These are phyloP conservation scores for Colletotrichum sansevieriae DNA, from an alignment of 2,329 filamentous ascomycete species.

Conservation along the genomic window DNA sequence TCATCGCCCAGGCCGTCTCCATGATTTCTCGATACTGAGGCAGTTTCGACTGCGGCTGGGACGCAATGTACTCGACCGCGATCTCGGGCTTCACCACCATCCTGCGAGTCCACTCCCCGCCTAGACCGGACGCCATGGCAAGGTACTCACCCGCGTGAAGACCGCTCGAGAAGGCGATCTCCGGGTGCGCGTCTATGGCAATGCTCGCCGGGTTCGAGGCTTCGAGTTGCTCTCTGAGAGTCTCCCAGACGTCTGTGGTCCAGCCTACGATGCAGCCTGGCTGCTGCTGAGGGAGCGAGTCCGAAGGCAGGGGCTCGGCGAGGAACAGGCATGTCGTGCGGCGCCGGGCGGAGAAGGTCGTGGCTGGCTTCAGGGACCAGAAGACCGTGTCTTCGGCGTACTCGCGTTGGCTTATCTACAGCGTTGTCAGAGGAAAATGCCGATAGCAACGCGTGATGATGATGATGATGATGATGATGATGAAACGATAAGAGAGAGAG, in stretches of 20 bases:
- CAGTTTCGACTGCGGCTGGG: conserved; percentile 56
- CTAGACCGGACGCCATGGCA: conserved; percentile 52
- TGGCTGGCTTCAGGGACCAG: conserved; percentile 62
- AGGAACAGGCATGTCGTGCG: conserved; percentile 65
- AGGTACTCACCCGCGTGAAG: conserved; percentile 62
- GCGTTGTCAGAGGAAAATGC: background rate
- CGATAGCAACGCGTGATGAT: background rate
- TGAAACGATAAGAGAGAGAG: background rate
- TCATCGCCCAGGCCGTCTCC: conserved; percentile 66
- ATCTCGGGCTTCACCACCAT: conserved; percentile 60
- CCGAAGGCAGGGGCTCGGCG: conserved; percentile 47
- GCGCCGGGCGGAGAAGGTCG: conserved; percentile 62
- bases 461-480: background rate
- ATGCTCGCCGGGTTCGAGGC: conserved; percentile 53
- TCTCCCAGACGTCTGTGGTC: conserved; percentile 53
- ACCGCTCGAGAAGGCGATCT: conserved; percentile 61
- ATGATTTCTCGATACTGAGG: conserved; percentile 59
- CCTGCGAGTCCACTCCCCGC: conserved; percentile 53
- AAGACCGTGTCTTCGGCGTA: conserved; percentile 66
- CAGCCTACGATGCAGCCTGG: conserved; percentile 42
- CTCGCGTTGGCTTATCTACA: conserved; percentile 63
- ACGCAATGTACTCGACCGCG: conserved; percentile 60
- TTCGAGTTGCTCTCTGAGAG: conserved; percentile 54
- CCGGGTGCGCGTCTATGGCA: conserved; percentile 58
- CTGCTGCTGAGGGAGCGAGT: conserved; percentile 51